Evolutionary conservation across 768 basidiomycete species (phyloP), one percentile per base, ranked within the genome.

Genomic region (Hygrophorus pudorinus): DNA sequence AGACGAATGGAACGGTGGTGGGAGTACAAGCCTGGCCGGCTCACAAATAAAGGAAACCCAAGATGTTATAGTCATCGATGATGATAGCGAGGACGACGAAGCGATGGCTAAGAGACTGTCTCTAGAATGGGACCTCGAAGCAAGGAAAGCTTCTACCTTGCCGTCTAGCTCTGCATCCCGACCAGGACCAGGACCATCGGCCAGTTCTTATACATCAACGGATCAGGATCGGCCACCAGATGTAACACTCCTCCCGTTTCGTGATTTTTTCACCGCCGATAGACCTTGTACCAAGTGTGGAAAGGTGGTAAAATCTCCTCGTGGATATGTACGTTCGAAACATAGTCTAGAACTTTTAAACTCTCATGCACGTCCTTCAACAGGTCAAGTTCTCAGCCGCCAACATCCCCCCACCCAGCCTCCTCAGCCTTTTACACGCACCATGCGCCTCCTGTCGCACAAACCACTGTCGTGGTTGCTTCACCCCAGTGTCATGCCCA

Each of bases 381-480:
- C 24, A 64, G 60, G 63, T 67, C 16, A 47, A 56, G 33, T 56
- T 65, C 42, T 54, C 50, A 6, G 50, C 53, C 14, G 50, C 53
- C 16, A 44, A 32, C 24, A 24, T 24, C 12, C 45, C 59, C 4
- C 62, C 65, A 2, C 58, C 59, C 5, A 58, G 54, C 39, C 46
- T 68, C 40, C 42, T 49, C 12, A 42, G 50, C 32, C 57, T 75
- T 6, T 62, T 76, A 7, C 75, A 76, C 48, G 66, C 63, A 1
- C 51, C 59, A 2, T 76, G 75, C 56, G 40, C 53, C 13, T 54
- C 61, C 0, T 77, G 75, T 58, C 55, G 59, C 5, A 67, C 61
- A 2, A 67, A 63, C 38, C 65, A 73, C 47, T 75, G 75, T 54
- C 58, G 75, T 42, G 74, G 73, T 8, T 77, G 75, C 54, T 68